These are phyloP conservation scores for Pyronema domesticum DNA, from an alignment of 495 filamentous ascomycete genomes.

Conservation along the genomic window DNA sequence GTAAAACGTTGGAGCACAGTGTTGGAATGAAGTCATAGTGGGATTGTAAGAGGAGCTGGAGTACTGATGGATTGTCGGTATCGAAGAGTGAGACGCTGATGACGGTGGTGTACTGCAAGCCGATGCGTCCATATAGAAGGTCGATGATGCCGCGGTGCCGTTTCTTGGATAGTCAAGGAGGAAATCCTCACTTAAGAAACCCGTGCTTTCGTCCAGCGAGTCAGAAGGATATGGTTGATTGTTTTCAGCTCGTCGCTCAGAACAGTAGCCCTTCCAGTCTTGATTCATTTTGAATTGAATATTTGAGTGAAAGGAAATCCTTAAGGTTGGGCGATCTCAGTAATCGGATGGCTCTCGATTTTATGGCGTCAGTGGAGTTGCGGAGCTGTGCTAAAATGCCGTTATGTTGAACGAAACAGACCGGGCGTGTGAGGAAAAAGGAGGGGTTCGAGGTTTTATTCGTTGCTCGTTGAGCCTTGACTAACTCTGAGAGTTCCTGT, in stretches of 20 bases:
- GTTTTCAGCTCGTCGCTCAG: background rate
- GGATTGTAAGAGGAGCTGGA: background rate
- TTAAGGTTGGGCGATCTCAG: background rate
- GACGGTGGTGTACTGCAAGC: background rate
- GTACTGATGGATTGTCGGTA: background rate
- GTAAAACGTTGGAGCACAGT: background rate
- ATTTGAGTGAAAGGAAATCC: background rate
- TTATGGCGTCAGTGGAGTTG: background rate
- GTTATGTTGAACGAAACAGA: background rate
- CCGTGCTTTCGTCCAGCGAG: background rate
- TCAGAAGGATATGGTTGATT: background rate
- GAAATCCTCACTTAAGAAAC: background rate
- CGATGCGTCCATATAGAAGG: background rate
- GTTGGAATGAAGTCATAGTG: background rate
- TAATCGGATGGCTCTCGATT: background rate
- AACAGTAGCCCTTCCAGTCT: background rate
- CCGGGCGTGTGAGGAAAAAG: background rate
- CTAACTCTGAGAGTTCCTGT: no score
- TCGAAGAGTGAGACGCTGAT: background rate
- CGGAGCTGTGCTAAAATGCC: background rate
- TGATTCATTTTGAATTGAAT: background rate
- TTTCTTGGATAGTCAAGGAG: background rate
- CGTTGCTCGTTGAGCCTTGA: background rate
- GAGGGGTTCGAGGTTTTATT: background rate
- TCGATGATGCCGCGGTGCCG: background rate